Conservation (phyloP, 2,329 filamentous ascomycete species). For the Thyridium curvatum region DNA sequence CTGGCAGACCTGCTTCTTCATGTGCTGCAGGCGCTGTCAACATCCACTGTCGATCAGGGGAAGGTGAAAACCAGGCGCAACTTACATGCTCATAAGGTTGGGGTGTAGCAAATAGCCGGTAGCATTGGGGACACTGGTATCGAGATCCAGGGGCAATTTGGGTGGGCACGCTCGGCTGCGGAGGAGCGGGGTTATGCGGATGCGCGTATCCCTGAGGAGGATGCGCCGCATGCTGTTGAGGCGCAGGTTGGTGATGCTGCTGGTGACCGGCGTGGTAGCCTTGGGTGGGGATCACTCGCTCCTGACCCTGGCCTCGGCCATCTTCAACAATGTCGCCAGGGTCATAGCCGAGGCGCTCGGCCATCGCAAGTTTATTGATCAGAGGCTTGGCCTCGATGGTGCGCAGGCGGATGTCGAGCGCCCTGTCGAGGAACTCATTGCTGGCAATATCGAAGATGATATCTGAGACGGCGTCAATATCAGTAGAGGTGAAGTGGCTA, state of each 20-base stretch:
- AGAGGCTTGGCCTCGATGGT: constrained; percentile 48
- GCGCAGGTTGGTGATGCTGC: constrained; percentile 4
- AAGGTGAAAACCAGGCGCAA: not conserved
- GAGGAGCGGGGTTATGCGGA: no score
- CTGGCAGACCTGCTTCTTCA: constrained; percentile 25
- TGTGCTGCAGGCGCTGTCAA: constrained; percentile 20
- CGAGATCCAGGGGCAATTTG: no score
- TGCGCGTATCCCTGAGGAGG: not conserved
- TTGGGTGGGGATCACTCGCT: constrained; percentile 26
- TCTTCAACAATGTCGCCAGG: constrained; percentile 39
- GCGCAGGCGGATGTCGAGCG: constrained; percentile 42
- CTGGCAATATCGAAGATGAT: constrained; percentile 39
- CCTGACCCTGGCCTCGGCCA: constrained; percentile 23
- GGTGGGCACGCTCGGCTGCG: no score
- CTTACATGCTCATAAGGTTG: constrained; percentile 24
- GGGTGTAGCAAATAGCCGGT: constrained; percentile 25
- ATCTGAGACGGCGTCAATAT: constrained; percentile 39
- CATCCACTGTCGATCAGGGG: constrained; percentile 2
- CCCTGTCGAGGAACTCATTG: constrained; percentile 43
- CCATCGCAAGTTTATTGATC: constrained; percentile 49
- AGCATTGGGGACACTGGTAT: constrained; percentile 19
- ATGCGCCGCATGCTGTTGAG: not conserved
- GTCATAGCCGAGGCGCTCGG: constrained; percentile 52
- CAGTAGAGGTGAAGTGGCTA: constrained; percentile 26
- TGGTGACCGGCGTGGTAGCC: constrained; percentile 16